Base-by-base conservation (phyloP, 1,139 yeast species). In the Diutina sp. region DNA sequence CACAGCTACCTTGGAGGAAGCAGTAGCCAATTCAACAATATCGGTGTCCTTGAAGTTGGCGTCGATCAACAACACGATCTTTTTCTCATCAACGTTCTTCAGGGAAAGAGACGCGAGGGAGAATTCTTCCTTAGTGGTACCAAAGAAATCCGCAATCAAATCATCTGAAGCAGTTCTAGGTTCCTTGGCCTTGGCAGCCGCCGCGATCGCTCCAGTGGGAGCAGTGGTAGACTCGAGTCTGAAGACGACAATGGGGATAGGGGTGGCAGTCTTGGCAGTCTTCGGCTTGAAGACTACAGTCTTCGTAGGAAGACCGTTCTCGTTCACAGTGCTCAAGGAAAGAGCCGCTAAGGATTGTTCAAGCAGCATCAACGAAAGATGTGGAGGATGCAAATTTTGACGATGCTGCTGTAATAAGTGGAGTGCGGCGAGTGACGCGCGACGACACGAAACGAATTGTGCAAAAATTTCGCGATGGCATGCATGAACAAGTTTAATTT, bases 81-180 rank as follows among this genome's bases (percentile, higher is more conserved):
- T 85, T 57, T 72, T 72, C 3, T 50, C 53, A 29, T 25, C 46
- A 14, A 29, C 48, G 16, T 41, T 28, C 38, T 35, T 18, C 28
- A 8, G 9, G 61, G 72, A 67, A 66, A 87, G 74, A 62, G 78
- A 76, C 56, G 87, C 90, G 59, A 85, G 69, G 32, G 88, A 78
- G 62, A 87, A 85, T 64, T 82, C 86, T 66, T 84, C 83, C 52
- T 93, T 82, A 44, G 82, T 65, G 55, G 81, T 76, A 46, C 78
- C 74, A 66, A 90, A 89, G 66, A 86, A 80, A 63, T 83, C 82
- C 60, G 76, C 74, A 52, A 89, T 84, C 62, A 90, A 75, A 58
- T 87, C 97, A 61, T 88, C 91, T 63, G 83, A 83, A 57, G 97
- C 97, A 65, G 89, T 74, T 69, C 97, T 81, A 61, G 96, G 95